Evolutionary conservation across 2,329 filamentous ascomycete genomes (phyloP).

Genomic region (Botrytis medusae): DNA sequence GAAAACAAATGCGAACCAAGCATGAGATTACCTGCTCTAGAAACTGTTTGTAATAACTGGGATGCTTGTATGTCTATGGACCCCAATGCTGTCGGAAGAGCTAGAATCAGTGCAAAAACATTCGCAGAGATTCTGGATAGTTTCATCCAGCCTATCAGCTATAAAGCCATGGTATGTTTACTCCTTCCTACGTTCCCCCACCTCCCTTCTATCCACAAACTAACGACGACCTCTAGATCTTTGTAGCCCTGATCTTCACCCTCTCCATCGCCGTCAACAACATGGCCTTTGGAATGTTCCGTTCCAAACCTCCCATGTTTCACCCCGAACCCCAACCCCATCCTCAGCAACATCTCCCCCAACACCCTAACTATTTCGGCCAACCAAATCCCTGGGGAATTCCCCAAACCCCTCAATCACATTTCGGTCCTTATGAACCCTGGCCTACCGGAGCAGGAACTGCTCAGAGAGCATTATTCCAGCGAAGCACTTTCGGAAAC

Average conservation of each 20-base stretch:
- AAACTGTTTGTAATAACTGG: slow-evolving; percentile 75
- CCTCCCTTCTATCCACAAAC: not conserved
- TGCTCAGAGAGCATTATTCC: not conserved
- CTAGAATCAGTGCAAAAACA: slow-evolving; percentile 80
- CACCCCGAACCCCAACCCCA: slow-evolving; percentile 33
- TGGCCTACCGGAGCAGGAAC: slow-evolving; percentile 23
- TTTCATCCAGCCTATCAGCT: slow-evolving; percentile 86
- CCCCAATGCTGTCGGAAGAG: slow-evolving; percentile 71
- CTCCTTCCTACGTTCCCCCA: not conserved
- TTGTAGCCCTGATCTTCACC: slow-evolving; percentile 52
- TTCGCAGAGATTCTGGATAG: slow-evolving; percentile 92
- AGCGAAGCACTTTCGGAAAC: slow-evolving; percentile 1
- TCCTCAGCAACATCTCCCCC: slow-evolving; percentile 31
- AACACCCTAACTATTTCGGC: slow-evolving; percentile 24
- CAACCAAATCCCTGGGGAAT: slow-evolving; percentile 31
- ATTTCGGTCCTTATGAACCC: slow-evolving; percentile 26
- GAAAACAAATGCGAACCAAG: slow-evolving; percentile 72
- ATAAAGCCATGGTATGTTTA: slow-evolving; percentile 69
- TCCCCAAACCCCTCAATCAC: slow-evolving; percentile 18
- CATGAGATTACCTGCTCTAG: slow-evolving; percentile 69
- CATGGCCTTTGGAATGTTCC: slow-evolving; percentile 45
- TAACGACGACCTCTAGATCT: slow-evolving; percentile 43
- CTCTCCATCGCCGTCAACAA: slow-evolving; percentile 53
- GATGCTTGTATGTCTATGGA: slow-evolving; percentile 84
- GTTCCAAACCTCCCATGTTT: slow-evolving; percentile 29